Evolutionary conservation across 2,329 filamentous ascomycete genomes (phyloP), one percentile per base, ranked within the genome.

Genomic region (Penicillium frequentans): DNA sequence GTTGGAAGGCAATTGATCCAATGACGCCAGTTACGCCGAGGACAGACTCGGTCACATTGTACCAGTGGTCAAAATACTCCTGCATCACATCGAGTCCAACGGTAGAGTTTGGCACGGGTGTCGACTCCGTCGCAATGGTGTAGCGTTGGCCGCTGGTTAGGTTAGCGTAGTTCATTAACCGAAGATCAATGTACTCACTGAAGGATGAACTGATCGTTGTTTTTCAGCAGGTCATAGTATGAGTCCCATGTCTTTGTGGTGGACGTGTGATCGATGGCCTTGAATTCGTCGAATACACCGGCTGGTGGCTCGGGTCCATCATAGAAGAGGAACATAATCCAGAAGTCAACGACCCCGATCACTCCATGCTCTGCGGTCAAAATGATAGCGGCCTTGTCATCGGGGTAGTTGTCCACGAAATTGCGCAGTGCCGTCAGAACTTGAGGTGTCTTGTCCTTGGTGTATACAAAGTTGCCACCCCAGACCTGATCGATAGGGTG

Each of bases 281-380:
- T 79, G 68, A 88, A 88, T 55, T 81, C 80, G 55, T 80, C 76
- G 57, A 89, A 88, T 2, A 83, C 77, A 5, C 75, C 80, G 1
- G 73, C 65, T 0, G 85, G 84, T 0, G 80, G 80, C 50, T 72
- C 69, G 0, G 79, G 77, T 1, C 82, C 86, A 68, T 88, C 83
- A 68, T 87, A 88, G 73, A 86, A 87, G 35, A 85, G 67, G 70
- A 87, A 87, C 57, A 88, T 70, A 56, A 85, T 77, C 82, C 83
- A 86, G 21, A 82, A 74, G 58, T 86, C 77, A 47, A 84, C 62
- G 0, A 79, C 56, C 11, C 48, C 48, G 21, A 14, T 19, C 10
- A 75, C 74, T 2, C 76, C 66, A 16, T 80, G 74, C 64, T 84
- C 78, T 2, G 79, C 77, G 0, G 84, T 87, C 47, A 83, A 70